Conservation (phyloP, 176 grass and related monocot genomes). For the Microstegium vimineum region DNA sequence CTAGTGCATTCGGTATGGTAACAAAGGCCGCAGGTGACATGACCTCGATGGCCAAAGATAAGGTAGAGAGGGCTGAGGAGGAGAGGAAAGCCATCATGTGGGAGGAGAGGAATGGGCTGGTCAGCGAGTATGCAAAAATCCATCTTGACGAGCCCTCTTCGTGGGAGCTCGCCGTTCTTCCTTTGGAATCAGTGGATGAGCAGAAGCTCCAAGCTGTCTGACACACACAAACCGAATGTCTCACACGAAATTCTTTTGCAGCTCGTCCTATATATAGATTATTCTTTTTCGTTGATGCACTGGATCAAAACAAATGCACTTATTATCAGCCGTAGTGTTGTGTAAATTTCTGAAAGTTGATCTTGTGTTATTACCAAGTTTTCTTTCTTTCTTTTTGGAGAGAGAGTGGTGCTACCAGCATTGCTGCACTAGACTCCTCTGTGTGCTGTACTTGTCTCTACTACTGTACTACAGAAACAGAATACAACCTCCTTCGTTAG, state of each 20-base stretch:
- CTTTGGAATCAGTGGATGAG: conserved; percentile 70
- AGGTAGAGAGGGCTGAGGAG: conserved; percentile 80
- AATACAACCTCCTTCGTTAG: not conserved
- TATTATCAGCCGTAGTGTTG: not conserved
- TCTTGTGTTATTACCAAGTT: conserved; percentile 7
- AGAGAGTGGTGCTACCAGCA: conserved; percentile 2
- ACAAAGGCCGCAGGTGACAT: conserved; percentile 78
- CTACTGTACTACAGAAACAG: not conserved
- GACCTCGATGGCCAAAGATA: conserved; percentile 74
- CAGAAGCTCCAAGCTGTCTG: conserved; percentile 66
- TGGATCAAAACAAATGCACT: not conserved
- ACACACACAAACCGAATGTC: not conserved
- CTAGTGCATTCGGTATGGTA: conserved; percentile 66
- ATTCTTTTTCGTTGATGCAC: conserved; percentile 15
- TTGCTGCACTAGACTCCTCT: conserved; percentile 12
- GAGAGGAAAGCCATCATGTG: conserved; percentile 77
- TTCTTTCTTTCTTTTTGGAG: not conserved
- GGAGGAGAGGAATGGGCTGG: conserved; percentile 69
- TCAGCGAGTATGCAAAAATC: conserved; percentile 73
- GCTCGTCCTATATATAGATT: conserved; percentile 31
- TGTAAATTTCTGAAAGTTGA: conserved; percentile 39
- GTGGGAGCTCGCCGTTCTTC: conserved; percentile 67
- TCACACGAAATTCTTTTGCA: conserved; percentile 32
- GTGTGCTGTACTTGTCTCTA: not conserved
- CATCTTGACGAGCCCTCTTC: conserved; percentile 72